Conservation (phyloP, 257 asterid species). For the Salvia rosmarinus region DNA sequence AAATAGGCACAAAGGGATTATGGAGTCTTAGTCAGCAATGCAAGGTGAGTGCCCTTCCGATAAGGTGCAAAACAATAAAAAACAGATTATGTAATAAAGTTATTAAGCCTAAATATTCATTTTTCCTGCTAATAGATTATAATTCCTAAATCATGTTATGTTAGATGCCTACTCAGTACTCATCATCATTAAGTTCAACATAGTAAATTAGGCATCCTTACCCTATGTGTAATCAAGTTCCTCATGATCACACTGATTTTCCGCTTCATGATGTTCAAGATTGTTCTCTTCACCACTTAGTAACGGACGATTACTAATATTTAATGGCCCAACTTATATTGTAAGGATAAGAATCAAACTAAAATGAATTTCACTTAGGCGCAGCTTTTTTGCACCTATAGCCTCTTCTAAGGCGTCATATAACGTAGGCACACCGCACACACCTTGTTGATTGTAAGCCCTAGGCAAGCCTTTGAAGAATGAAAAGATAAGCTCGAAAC, state of each 20-base stretch:
- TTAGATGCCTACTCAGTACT: background rate
- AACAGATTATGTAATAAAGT: background rate
- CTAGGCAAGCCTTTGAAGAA: background rate
- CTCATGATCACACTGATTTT: background rate
- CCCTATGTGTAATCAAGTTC: background rate
- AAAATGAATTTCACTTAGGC: background rate
- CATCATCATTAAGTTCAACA: background rate
- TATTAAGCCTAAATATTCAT: background rate
- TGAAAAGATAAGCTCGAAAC: background rate
- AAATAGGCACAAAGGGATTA: too few species aligned
- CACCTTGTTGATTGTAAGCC: background rate
- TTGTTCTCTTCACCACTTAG: conserved; percentile 1
- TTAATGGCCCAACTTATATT: background rate
- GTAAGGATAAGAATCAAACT: background rate
- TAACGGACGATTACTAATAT: background rate
- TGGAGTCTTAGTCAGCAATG: too few species aligned
- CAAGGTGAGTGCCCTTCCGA: too few species aligned
- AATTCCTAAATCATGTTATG: background rate
- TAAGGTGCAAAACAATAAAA: too few species aligned
- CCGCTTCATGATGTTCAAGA: background rate
- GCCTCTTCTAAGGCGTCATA: background rate
- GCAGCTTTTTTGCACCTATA: conserved; percentile 3
- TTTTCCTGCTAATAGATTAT: background rate
- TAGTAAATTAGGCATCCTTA: conserved; percentile 2
- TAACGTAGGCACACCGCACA: background rate